Conservation (phyloP, 768 basidiomycete genomes). For the Sporobolomyces pararoseus region DNA sequence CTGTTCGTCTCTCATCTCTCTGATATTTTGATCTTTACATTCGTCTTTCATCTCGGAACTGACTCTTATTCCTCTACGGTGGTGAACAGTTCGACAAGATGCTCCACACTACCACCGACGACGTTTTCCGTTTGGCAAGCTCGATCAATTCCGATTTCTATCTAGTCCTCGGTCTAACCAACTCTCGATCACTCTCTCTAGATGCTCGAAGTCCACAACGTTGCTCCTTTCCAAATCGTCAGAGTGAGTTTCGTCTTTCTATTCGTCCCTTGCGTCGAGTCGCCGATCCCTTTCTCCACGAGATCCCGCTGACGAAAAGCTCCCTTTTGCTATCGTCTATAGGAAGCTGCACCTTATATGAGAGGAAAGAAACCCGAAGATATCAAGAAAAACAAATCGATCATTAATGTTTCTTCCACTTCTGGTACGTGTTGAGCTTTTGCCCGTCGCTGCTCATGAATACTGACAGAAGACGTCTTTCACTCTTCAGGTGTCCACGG, state of each 20-base stretch:
- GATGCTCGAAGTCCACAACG: constrained; percentile 77
- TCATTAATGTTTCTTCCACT: constrained; percentile 76
- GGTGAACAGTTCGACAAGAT: constrained; percentile 75
- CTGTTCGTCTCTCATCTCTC: not conserved
- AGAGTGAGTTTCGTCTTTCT: constrained; percentile 48
- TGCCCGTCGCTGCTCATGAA: no score
- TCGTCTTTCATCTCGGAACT: no score
- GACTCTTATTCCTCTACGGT: not conserved
- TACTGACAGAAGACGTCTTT: not conserved
- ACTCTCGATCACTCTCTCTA: no score
- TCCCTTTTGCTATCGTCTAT: no score
- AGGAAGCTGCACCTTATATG: constrained; percentile 76
- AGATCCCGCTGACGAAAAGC: no score
- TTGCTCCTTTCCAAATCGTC: constrained; percentile 78
- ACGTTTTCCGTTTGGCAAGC: constrained; percentile 73
- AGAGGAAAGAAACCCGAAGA: constrained; percentile 65
- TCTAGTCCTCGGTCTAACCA: no score
- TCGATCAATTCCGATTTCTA: no score
- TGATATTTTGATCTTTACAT: no score
- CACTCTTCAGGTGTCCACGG: constrained; percentile 66
- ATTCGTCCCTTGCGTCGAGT: no score
- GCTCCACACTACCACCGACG: constrained; percentile 67
- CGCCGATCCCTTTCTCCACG: no score
- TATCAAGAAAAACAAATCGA: constrained; percentile 59
- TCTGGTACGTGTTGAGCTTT: constrained; percentile 31